phyloP scores from a whole-genome alignment of 2,329 filamentous ascomycete genomes.

The Stachybotrys elegans region DNA sequence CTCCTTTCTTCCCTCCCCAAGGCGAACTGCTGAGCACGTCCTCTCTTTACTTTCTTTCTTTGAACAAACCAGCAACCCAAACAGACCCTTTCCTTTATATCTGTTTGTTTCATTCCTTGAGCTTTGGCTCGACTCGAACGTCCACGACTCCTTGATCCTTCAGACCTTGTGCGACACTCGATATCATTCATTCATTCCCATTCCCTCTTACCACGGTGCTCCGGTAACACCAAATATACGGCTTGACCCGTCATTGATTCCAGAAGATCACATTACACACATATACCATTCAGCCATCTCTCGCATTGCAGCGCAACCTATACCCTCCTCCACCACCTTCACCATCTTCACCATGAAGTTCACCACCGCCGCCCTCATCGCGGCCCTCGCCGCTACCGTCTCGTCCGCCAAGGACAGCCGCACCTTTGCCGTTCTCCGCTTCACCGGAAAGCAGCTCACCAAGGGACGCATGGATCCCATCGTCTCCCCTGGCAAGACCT shows the following conservation, averaged over 20 bases:
- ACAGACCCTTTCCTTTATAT: slow-evolving; percentile 8
- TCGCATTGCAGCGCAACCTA: too few relatives aligned
- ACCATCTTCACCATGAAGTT: slow-evolving; percentile 27
- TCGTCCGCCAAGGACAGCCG: slow-evolving; percentile 38
- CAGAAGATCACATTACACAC: slow-evolving; percentile 7
- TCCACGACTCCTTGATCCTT: too few relatives aligned
- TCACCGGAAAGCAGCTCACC: slow-evolving; percentile 60
- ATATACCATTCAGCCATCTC: background rate
- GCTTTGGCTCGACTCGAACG: background rate
- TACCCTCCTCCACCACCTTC: too few relatives aligned
- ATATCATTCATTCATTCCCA: slow-evolving; percentile 14
- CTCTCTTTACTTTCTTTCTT: slow-evolving; percentile 25
- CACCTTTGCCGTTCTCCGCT: slow-evolving; percentile 65
- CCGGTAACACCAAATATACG: slow-evolving; percentile 29
- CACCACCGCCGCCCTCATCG: slow-evolving; percentile 21
- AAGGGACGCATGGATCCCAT: slow-evolving; percentile 65
- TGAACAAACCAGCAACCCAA: slow-evolving; percentile 15
- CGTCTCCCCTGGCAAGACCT: slow-evolving; percentile 52
- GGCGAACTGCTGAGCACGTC: slow-evolving; percentile 28
- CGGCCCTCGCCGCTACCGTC: slow-evolving; percentile 33
- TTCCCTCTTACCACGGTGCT: slow-evolving; percentile 23
- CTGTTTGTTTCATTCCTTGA: slow-evolving; percentile 26
- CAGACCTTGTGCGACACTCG: slow-evolving; percentile 15
- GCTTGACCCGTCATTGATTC: too few relatives aligned
- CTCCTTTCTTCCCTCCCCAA: slow-evolving; percentile 8